Evolutionary conservation across 345 rosid species (phyloP).

Genomic region (Eucalyptus microcorys): DNA sequence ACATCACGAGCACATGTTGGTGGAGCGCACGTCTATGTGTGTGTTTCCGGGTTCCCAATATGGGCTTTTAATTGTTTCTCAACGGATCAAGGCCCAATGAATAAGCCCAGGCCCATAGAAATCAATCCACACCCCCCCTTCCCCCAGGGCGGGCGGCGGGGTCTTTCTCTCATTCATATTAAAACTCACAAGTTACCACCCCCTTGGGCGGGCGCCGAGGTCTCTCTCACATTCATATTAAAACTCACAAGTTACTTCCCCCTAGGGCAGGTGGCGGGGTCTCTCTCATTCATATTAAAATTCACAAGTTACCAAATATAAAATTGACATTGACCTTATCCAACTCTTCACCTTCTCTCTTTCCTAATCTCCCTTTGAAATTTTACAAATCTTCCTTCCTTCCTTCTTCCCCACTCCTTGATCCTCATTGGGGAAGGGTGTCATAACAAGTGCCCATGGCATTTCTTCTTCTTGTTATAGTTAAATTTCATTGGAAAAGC

Average conservation of each 20-base stretch:
- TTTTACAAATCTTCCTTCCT: not conserved
- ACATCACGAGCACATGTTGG: too few species aligned
- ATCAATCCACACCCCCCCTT: too few species aligned
- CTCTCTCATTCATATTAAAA: too few species aligned
- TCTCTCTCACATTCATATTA: too few species aligned
- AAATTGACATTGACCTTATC: too few species aligned
- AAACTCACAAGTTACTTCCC: too few species aligned
- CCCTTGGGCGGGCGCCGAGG: too few species aligned
- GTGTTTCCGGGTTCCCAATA: not conserved
- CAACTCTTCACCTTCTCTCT: not conserved
- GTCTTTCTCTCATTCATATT: too few species aligned
- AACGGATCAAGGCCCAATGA: not conserved
- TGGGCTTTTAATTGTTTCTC: not conserved
- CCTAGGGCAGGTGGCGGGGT: too few species aligned
- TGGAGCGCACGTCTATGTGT: not conserved
- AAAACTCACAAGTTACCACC: too few species aligned
- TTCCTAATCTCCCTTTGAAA: not conserved
- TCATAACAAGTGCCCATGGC: not conserved
- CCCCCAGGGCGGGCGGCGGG: too few species aligned
- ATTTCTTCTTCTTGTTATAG: not conserved
- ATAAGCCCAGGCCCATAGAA: not conserved
- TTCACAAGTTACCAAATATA: too few species aligned
- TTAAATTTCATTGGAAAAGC: not conserved
- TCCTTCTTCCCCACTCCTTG: not conserved
- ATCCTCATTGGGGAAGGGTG: not conserved